Evolutionary conservation across 768 basidiomycete genomes (phyloP).

Genomic region (Hypholoma fasciculare): DNA sequence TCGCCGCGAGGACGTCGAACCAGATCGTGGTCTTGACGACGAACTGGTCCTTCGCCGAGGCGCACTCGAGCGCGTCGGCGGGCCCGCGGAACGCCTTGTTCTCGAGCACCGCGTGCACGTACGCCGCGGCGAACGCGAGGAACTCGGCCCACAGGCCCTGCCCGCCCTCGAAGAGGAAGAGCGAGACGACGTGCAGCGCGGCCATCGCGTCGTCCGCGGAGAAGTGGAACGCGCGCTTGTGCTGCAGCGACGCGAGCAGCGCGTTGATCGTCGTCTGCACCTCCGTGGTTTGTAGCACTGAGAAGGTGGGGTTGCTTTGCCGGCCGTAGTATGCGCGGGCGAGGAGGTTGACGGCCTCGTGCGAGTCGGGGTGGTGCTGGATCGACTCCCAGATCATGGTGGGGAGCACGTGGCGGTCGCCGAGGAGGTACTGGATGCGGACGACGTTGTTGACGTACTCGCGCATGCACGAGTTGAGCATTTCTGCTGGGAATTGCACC

Average conservation of each 20-base stretch:
- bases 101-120: slow-evolving; percentile 50
- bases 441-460: slow-evolving; percentile 66
- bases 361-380: slow-evolving; percentile 43
- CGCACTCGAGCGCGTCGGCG: slow-evolving; percentile 41
- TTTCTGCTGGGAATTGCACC: slow-evolving; percentile 13
- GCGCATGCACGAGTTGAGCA: slow-evolving; percentile 29
- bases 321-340: slow-evolving; percentile 53
- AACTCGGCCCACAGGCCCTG: slow-evolving; percentile 68
- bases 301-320: slow-evolving; percentile 17
- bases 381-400: slow-evolving; percentile 53
- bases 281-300: slow-evolving; percentile 25
- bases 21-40: slow-evolving; percentile 84
- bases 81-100: slow-evolving; percentile 35
- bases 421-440: slow-evolving; percentile 69
- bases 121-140: slow-evolving; percentile 59
- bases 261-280: slow-evolving; percentile 23
- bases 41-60: slow-evolving; percentile 55
- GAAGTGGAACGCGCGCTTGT: slow-evolving; percentile 7
- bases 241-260: slow-evolving; percentile 20
- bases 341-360: slow-evolving; percentile 62
- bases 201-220: slow-evolving; percentile 77
- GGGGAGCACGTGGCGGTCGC: slow-evolving; percentile 45
- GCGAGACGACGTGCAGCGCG: slow-evolving; percentile 73
- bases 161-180: slow-evolving; percentile 78
- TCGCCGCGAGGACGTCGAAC: slow-evolving; percentile 83